A percentile compares a stretch with the other conserved stretches of the same genome.
These are phyloP conservation scores for Ulvella scutata DNA, from an alignment of 139 green algal species.

Conservation along the genomic window DNA sequence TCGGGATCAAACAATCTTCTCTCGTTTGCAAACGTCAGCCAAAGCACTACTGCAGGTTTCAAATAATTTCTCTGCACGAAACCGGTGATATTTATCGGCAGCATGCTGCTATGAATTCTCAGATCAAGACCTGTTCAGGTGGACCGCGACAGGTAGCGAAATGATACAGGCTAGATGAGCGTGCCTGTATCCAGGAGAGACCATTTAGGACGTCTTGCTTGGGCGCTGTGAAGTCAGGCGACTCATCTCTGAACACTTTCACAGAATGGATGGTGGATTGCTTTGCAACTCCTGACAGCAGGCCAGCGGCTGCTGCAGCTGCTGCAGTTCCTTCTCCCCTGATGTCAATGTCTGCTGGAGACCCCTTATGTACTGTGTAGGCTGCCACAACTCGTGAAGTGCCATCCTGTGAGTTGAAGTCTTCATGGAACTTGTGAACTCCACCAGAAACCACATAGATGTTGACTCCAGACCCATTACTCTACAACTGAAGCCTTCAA, in stretches of 20 bases:
- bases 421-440: not conserved
- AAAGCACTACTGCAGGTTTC: not conserved
- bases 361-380: not conserved
- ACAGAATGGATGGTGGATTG: not conserved
- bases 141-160: too few species aligned
- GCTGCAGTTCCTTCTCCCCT: not conserved
- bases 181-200: not conserved
- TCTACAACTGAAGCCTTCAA: not conserved
- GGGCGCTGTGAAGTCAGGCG: not conserved
- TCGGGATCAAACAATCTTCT: not conserved
- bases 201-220: not conserved
- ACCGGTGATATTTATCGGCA: too few species aligned
- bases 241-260: slow-evolving; percentile 1
- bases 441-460: not conserved
- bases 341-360: not conserved
- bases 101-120: too few species aligned
- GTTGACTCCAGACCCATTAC: not conserved
- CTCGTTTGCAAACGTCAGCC: not conserved
- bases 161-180: too few species aligned
- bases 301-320: not conserved
- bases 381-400: not conserved
- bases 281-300: not conserved
- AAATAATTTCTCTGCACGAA: not conserved
- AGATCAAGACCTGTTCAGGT: too few species aligned
- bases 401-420: not conserved